Evolutionary conservation across 495 filamentous ascomycete genomes (phyloP).

Genomic region (Tuber calosporum): DNA sequence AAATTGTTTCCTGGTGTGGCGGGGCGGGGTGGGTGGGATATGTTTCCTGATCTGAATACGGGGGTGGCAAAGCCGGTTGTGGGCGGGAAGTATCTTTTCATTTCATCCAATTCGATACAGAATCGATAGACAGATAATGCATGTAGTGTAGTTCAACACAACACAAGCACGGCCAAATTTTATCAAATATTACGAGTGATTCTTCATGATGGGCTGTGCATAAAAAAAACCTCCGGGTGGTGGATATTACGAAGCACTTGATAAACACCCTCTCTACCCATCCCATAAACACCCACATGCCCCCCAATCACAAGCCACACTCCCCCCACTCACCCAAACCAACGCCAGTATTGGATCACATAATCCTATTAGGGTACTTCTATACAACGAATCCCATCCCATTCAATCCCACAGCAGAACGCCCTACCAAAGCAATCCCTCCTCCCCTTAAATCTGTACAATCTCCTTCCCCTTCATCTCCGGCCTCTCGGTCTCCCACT

Average conservation of each 20-base stretch:
- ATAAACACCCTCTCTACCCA: neutral
- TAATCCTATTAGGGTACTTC: neutral
- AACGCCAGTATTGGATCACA: neutral
- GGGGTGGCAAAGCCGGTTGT: neutral
- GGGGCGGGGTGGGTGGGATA: neutral
- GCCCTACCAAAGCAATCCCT: neutral
- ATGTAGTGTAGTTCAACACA: too few species aligned
- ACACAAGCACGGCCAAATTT: too few species aligned
- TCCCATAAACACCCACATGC: neutral
- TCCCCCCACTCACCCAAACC: neutral
- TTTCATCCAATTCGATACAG: neutral
- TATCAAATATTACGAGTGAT: neutral
- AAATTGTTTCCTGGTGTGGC: neutral
- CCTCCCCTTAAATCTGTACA: slow-evolving; percentile 59
- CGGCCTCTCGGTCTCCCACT: slow-evolving; percentile 87
- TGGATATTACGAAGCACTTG: too few species aligned
- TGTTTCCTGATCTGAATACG: neutral
- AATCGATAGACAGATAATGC: neutral
- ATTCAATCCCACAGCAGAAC: neutral
- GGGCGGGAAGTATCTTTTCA: neutral
- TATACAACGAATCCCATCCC: neutral
- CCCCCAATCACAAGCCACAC: neutral
- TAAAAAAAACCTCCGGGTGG: neutral
- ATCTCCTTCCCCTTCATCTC: slow-evolving; percentile 82
- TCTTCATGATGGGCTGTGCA: neutral